phyloP scores from a whole-genome alignment of 352 stramenopile species.

The Globisporangium radiosum region DNA sequence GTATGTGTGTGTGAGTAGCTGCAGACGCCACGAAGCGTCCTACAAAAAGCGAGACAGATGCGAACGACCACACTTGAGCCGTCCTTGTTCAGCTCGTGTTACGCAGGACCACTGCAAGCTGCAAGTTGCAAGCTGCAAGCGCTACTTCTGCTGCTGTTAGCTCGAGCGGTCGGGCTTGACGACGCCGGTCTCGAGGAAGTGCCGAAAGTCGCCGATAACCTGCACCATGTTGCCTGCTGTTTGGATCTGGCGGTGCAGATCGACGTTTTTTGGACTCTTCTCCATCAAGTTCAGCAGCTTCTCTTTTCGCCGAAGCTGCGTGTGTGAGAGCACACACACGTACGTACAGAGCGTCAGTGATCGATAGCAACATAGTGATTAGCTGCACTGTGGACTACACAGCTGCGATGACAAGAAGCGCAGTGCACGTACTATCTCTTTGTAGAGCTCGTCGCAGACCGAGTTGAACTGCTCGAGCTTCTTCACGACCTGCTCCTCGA shows the following conservation, averaged over 20 bases:
- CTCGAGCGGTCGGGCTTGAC: constrained; percentile 20
- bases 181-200: constrained; percentile 75
- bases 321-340: not conserved
- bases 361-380: too few relatives aligned
- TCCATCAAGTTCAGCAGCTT: constrained; percentile 81
- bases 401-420: not conserved
- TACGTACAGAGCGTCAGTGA: too few relatives aligned
- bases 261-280: constrained; percentile 77
- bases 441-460: constrained; percentile 84
- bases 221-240: constrained; percentile 77
- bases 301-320: constrained; percentile 73
- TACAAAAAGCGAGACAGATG: not conserved
- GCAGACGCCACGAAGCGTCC: too few relatives aligned
- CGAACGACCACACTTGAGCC: not conserved
- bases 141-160: constrained; percentile 1
- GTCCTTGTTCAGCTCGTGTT: too few relatives aligned
- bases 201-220: constrained; percentile 74
- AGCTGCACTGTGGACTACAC: not conserved
- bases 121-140: not conserved
- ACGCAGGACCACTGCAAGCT: too few relatives aligned
- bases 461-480: constrained; percentile 87
- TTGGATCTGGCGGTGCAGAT: constrained; percentile 83
- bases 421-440: constrained; percentile 63
- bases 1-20: not conserved
- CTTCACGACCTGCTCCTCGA: constrained; percentile 77